A percentile compares a stretch with the other conserved stretches of the same genome.
These are phyloP conservation scores for Stephania yunnanensis DNA, from an alignment of 164 flowering plant species.

Conservation along the genomic window DNA sequence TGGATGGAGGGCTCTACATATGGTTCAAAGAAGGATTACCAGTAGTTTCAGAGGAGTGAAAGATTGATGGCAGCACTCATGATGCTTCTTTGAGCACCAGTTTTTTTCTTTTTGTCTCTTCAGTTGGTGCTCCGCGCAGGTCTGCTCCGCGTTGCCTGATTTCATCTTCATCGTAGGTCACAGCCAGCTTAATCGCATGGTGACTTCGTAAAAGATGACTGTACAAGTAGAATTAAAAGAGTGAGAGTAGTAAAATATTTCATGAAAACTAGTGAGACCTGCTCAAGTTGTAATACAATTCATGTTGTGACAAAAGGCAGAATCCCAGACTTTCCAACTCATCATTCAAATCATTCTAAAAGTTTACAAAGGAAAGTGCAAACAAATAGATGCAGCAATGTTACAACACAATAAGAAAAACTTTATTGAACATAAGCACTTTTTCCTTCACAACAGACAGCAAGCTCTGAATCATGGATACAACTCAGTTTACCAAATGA, in stretches of 20 bases:
- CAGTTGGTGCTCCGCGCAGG: background rate
- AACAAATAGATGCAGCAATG: background rate
- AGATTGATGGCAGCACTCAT: background rate
- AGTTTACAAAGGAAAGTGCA: background rate
- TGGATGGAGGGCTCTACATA: conserved; percentile 82
- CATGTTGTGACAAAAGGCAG: background rate
- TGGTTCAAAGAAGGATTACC: conserved; percentile 87
- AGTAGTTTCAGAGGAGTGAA: conserved; percentile 52
- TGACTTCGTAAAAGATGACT: background rate
- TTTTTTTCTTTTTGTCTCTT: background rate
- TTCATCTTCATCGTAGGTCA: background rate
- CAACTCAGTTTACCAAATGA: background rate
- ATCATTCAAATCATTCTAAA: background rate
- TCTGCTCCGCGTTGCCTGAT: background rate
- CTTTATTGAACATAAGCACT: background rate
- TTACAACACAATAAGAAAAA: background rate
- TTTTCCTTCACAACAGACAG: background rate
- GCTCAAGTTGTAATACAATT: background rate
- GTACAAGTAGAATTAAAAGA: background rate
- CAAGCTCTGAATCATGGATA: background rate
- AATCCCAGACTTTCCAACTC: background rate
- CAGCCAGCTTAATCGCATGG: background rate
- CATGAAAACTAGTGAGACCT: background rate
- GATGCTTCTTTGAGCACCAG: background rate
- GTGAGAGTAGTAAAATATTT: background rate